Evolutionary conservation across 176 grass and related monocot species (phyloP).

Genomic region (bread wheat (Triticum aestivum)): DNA sequence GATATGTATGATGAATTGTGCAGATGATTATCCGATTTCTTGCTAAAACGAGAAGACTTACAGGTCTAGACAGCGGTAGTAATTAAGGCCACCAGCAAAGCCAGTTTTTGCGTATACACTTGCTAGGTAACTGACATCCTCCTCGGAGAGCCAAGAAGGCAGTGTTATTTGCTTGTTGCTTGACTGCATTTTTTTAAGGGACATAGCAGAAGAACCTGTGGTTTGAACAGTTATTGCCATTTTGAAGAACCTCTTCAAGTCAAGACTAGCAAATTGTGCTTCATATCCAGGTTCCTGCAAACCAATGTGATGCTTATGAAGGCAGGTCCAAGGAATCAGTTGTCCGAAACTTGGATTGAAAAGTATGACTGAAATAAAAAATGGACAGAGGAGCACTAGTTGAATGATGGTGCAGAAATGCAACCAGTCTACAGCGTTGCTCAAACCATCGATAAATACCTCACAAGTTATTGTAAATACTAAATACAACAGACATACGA

Average conservation of each 20-base stretch:
- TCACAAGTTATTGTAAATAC: not conserved
- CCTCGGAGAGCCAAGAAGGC: constrained; percentile 68
- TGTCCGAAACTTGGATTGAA: not conserved
- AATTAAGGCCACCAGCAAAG: constrained; percentile 50
- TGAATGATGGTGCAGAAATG: not conserved
- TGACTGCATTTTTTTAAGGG: constrained; percentile 29
- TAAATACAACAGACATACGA: not conserved
- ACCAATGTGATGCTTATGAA: not conserved
- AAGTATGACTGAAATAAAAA: not conserved
- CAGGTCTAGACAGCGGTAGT: constrained; percentile 51
- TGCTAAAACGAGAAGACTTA: constrained; percentile 18
- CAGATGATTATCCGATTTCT: not conserved
- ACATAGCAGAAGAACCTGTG: constrained; percentile 43
- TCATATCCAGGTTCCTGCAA: constrained; percentile 64
- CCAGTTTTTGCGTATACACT: constrained; percentile 57
- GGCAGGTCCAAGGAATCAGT: too few relatives aligned
- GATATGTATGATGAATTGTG: not conserved
- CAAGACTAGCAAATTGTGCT: constrained; percentile 46
- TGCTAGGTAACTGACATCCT: constrained; percentile 60
- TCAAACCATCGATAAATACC: not conserved
- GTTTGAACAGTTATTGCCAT: constrained; percentile 29
- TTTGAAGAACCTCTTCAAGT: constrained; percentile 52
- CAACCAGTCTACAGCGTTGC: not conserved
- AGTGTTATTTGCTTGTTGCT: constrained; percentile 29
- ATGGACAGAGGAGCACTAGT: not conserved